Evolutionary conservation across 1,139 yeast genomes (phyloP).

Genomic region (Torulaspora pretoriensis): DNA sequence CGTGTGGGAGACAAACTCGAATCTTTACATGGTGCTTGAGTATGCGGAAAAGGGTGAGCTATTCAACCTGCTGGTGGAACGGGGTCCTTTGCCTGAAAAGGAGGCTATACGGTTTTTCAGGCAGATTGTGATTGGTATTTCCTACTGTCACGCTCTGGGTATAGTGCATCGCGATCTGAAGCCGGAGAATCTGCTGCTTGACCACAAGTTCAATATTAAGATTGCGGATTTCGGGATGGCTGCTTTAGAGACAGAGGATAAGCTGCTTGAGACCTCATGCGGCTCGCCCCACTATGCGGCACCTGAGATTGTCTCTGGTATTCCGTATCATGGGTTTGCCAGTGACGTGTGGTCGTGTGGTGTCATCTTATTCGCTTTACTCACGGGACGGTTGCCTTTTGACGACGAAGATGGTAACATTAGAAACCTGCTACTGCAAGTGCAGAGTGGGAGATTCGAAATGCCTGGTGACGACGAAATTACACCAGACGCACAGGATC

Average conservation of each 20-base stretch:
- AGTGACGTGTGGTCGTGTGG: conserved; percentile 99
- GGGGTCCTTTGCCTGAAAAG: conserved; percentile 81
- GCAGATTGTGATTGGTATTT: conserved; percentile 88
- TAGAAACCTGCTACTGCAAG: conserved; percentile 77
- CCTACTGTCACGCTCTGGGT: conserved; percentile 89
- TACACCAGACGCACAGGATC: conserved; percentile 62
- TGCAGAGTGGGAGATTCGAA: conserved; percentile 79
- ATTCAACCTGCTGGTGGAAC: conserved; percentile 83
- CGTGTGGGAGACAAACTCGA: conserved; percentile 97
- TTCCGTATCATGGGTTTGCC: conserved; percentile 92
- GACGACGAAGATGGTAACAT: conserved; percentile 83
- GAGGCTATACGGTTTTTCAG: conserved; percentile 89
- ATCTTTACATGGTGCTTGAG: conserved; percentile 82
- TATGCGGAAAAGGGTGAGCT: conserved; percentile 97
- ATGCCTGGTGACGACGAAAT: conserved; percentile 76
- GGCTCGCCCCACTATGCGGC: conserved; percentile 99
- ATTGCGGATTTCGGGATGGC: conserved; percentile 99
- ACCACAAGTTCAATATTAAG: conserved; percentile 81
- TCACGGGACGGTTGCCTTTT: conserved; percentile 93
- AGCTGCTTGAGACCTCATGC: conserved; percentile 87
- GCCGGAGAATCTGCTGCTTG: conserved; percentile 88
- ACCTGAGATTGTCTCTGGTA: conserved; percentile 95
- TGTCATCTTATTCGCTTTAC: conserved; percentile 82
- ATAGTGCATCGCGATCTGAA: conserved; percentile 94
- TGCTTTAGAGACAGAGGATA: conserved; percentile 85